Evolutionary conservation across 371 early-diverging fungal species (phyloP), one percentile per base, ranked within the genome.

Genomic region (Entomophthora muscae): DNA sequence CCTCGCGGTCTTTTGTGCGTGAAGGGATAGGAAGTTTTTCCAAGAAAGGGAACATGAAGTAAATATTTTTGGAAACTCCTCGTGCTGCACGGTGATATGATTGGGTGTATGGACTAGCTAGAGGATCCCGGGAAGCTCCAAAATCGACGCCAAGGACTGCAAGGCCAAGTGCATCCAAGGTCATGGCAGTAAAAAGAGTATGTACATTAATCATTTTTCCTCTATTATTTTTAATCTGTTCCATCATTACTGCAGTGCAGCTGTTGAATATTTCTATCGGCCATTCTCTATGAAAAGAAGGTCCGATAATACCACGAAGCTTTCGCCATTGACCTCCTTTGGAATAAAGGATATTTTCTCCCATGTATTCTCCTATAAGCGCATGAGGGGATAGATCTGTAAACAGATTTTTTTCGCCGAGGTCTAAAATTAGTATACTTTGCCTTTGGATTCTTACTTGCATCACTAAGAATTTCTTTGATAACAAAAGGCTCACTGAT

Each of bases 1-100:
- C 62, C 3, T 7, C 21, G 10, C 27, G 17, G 2, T 61, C 42
- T 22, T 26, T 7, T 22, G 10, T 13, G 7, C 61, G 31, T 22
- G 13, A 22, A 26, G 31, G 17, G 21, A 61, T 21, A 17, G 31
- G 31, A 3, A 61, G 26, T 22, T 51, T 21, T 42, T 61, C 61
- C 23, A 61, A 42, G 5, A 61, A 12, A 42, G 3, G 64, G 53
- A 55, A 58, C 21, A 29, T 61, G 63, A 56, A 61, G 26, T 32
- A 63, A 56, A 65, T 53, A 31, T 2, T 63, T 59, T 7, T 58
- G 52, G 2, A 52, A 52, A 33, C 55, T 52, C 17, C 59, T 52
- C 10, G 60, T 21, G 12, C 68, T 67, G 54, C 69, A 69, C 0
- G 68, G 68, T 10, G 69, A 67, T 53, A 56, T 66, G 17, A 53